phyloP scores from a whole-genome alignment of 139 green algal species.

The Chlorella ohadii region DNA sequence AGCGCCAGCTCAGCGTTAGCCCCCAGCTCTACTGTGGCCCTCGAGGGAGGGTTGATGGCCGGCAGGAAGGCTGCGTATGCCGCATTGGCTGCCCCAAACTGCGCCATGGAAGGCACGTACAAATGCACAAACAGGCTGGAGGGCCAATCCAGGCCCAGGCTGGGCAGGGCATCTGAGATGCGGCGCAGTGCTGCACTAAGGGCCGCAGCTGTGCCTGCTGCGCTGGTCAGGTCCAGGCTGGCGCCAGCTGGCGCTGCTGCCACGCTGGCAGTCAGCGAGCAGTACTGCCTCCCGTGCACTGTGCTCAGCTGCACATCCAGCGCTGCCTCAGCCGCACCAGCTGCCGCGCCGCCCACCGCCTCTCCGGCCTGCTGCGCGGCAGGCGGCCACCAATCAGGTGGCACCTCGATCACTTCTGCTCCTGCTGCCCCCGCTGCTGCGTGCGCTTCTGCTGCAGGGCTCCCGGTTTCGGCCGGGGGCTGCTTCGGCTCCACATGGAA shows the following conservation, averaged over 20 bases:
- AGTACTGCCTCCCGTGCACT: slow-evolving; percentile 4
- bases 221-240: not conserved
- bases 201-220: slow-evolving; percentile 2
- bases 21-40: slow-evolving; percentile 77
- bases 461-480: not conserved
- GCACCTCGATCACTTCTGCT: slow-evolving; percentile 46
- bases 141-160: slow-evolving; percentile 33
- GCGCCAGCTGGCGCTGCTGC: not conserved
- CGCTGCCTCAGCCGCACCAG: not conserved
- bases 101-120: slow-evolving; percentile 87
- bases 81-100: slow-evolving; percentile 89
- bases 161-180: slow-evolving; percentile 13
- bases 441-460: not conserved
- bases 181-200: slow-evolving; percentile 15
- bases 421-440: not conserved
- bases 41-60: slow-evolving; percentile 72
- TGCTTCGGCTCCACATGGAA: slow-evolving; percentile 83
- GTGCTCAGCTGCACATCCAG: slow-evolving; percentile 9
- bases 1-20: not conserved
- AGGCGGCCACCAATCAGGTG: slow-evolving; percentile 37
- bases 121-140: slow-evolving; percentile 86
- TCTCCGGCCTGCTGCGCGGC: not conserved
- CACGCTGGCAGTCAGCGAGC: slow-evolving; percentile 22
- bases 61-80: slow-evolving; percentile 85
- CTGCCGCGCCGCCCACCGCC: slow-evolving; percentile 4